phyloP scores from a whole-genome alignment of 345 rosid species.

The Eucalyptus camaldulensis region DNA sequence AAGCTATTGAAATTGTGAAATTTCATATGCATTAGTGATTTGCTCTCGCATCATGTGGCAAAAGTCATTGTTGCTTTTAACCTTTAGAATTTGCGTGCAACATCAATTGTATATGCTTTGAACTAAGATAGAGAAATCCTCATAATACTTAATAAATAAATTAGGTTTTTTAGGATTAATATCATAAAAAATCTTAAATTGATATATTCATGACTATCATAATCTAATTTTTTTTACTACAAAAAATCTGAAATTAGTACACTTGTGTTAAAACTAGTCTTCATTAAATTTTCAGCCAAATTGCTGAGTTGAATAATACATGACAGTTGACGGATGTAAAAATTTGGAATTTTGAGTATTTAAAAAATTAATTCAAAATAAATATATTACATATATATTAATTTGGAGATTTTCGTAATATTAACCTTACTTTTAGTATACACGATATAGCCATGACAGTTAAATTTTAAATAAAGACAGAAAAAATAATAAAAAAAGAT shows the following conservation, averaged over 20 bases:
- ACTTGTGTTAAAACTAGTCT: no score
- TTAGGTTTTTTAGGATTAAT: no score
- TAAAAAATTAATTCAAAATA: no score
- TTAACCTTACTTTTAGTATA: background rate
- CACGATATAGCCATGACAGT: background rate
- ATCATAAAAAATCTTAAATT: no score
- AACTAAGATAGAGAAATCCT: background rate
- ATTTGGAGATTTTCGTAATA: fast-evolving
- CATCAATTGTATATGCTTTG: background rate
- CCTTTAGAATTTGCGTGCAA: background rate
- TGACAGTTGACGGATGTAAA: fast-evolving
- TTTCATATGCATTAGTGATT: background rate
- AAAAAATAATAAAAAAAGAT: no score
- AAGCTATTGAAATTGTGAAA: background rate
- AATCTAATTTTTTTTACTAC: no score
- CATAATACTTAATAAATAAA: background rate
- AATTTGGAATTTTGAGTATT: no score
- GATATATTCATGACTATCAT: no score
- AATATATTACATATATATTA: no score
- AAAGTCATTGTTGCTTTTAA: background rate
- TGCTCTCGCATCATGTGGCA: background rate
- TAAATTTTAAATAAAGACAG: no score
- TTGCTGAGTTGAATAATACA: fast-evolving
- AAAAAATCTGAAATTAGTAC: no score
- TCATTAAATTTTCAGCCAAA: no score